Conservation (phyloP, 257 asterid genomes). For the Przewalskia tangutica region DNA sequence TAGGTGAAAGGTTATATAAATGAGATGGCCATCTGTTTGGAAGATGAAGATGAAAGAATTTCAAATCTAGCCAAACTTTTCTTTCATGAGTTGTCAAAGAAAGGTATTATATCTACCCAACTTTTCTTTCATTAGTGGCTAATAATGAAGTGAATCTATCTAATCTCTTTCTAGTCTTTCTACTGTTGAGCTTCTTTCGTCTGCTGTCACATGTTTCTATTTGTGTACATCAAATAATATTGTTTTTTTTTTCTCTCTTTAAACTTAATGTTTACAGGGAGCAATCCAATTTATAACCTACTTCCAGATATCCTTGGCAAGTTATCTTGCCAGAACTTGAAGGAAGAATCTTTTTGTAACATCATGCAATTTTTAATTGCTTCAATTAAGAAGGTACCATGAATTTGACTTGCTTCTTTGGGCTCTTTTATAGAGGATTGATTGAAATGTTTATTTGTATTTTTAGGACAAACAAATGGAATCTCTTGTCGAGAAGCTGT, state of each 20-base stretch:
- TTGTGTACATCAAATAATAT: not conserved
- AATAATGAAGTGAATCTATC: not conserved
- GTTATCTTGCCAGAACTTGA: constrained; percentile 64
- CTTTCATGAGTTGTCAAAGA: constrained; percentile 86
- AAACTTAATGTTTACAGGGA: constrained; percentile 45
- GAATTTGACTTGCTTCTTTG: constrained; percentile 4
- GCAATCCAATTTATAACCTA: constrained; percentile 86
- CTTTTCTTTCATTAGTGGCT: not conserved
- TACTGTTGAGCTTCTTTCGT: not conserved
- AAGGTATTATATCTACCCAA: constrained; percentile 40
- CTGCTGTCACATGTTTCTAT: not conserved
- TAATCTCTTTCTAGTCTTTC: not conserved
- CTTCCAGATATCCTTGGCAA: constrained; percentile 97
- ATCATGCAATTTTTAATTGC: constrained; percentile 89
- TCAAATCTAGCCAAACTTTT: constrained; percentile 79
- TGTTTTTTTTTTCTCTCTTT: not conserved
- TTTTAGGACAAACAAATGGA: constrained; percentile 96
- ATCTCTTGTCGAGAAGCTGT: constrained; percentile 87
- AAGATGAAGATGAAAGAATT: constrained; percentile 87
- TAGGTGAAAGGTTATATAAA: constrained; percentile 91
- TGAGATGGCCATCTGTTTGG: constrained; percentile 84
- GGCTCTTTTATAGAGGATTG: not conserved
- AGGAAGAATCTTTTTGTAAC: constrained; percentile 74
- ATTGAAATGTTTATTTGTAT: constrained; percentile 7
- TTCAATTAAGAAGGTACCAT: constrained; percentile 79